phyloP scores from a whole-genome alignment of 495 filamentous ascomycete genomes.

The Baudoinia panamericana region DNA sequence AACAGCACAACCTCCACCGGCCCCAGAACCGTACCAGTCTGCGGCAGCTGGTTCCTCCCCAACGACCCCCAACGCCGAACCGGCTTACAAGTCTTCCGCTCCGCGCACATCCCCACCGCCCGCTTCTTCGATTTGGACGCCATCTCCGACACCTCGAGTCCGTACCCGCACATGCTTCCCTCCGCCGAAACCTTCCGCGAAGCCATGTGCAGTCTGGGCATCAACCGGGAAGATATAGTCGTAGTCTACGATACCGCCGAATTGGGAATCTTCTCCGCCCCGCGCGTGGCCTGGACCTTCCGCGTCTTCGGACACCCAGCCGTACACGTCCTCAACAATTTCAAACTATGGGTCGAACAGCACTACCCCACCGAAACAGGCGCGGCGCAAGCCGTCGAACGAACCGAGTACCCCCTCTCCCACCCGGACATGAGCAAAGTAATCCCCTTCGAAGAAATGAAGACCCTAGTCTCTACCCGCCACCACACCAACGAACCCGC shows the following conservation, averaged over 20 bases:
- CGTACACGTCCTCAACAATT: slow-evolving; percentile 90
- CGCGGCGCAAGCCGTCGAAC: slow-evolving; percentile 37
- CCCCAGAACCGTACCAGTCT: slow-evolving; percentile 73
- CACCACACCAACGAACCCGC: slow-evolving; percentile 66
- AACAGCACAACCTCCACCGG: slow-evolving; percentile 59
- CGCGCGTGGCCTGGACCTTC: slow-evolving; percentile 85
- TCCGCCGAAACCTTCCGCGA: slow-evolving; percentile 62
- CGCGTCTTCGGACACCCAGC: slow-evolving; percentile 78
- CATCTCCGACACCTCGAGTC: slow-evolving; percentile 71
- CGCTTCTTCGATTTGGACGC: slow-evolving; percentile 96
- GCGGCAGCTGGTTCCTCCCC: slow-evolving; percentile 90
- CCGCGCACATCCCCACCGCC: slow-evolving; percentile 66
- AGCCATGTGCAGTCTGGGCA: slow-evolving; percentile 79
- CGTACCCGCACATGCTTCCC: slow-evolving; percentile 96
- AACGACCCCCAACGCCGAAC: slow-evolving; percentile 66
- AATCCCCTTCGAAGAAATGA: slow-evolving; percentile 66
- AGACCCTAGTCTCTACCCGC: slow-evolving; percentile 55
- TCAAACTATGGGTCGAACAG: slow-evolving; percentile 73
- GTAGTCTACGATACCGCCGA: slow-evolving; percentile 88
- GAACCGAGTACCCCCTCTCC: slow-evolving; percentile 43
- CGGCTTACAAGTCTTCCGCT: slow-evolving; percentile 61
- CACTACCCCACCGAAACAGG: slow-evolving; percentile 70
- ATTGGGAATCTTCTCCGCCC: slow-evolving; percentile 84
- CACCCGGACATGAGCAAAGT: slow-evolving; percentile 41
- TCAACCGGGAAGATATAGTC: slow-evolving; percentile 70